A percentile compares a stretch with the other conserved stretches of the same genome.
Conservation (phyloP, 805 yeast species). For the Zygoascus biomembranicola region DNA sequence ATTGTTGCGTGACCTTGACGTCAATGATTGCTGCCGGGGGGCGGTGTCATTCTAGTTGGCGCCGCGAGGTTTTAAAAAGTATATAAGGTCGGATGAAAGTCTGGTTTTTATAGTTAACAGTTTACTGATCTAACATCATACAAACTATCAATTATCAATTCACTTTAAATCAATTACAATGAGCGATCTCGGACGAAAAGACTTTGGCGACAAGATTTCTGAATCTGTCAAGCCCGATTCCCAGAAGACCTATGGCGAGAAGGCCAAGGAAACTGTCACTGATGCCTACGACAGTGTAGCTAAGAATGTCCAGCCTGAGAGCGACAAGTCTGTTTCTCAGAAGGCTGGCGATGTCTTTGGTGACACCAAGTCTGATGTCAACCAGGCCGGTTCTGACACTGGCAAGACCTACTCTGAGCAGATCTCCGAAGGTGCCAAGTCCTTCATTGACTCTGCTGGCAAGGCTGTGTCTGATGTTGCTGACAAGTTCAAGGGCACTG, state of each 20-base stretch:
- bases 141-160: neutral
- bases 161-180: constrained; percentile 1
- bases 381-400: constrained; percentile 22
- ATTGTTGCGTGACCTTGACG: neutral
- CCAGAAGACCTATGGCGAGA: constrained; percentile 53
- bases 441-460: constrained; percentile 23
- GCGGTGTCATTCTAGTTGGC: neutral
- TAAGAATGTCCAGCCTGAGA: constrained; percentile 51
- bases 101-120: too few relatives aligned
- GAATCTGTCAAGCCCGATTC: constrained; percentile 66
- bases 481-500: constrained; percentile 24
- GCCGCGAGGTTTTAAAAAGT: neutral
- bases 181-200: constrained; percentile 56
- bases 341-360: constrained; percentile 53
- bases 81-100: neutral
- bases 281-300: constrained; percentile 60
- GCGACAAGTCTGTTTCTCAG: constrained; percentile 63
- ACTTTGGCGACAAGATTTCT: constrained; percentile 55
- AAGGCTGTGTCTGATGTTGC: constrained; percentile 27
- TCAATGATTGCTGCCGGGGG: neutral
- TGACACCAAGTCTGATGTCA: constrained; percentile 32
- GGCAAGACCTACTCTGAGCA: constrained; percentile 19
- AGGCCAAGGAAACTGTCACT: constrained; percentile 65
- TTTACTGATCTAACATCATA: too few relatives aligned
- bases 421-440: constrained; percentile 18